Conservation (phyloP, 192 early-diverging fungal species). For the Backusella luteola region DNA sequence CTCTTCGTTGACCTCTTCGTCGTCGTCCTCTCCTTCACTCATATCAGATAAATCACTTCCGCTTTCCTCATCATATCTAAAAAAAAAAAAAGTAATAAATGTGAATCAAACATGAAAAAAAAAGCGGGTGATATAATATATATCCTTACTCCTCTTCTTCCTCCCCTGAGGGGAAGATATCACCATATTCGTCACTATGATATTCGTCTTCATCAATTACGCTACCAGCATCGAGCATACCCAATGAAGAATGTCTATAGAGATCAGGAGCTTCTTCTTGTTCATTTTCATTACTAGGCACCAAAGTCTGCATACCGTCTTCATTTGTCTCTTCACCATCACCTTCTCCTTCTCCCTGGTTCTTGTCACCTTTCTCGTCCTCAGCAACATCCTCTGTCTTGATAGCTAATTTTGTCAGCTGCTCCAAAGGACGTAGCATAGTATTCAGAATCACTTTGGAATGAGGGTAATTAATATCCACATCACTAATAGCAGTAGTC, state of each 20-base stretch:
- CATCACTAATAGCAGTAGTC: slow-evolving; percentile 75
- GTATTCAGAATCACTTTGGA: slow-evolving; percentile 70
- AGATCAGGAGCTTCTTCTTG: slow-evolving; percentile 62
- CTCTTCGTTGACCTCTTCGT: slow-evolving; percentile 59
- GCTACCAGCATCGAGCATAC: slow-evolving; percentile 73
- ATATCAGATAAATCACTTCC: slow-evolving; percentile 61
- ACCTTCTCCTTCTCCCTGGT: slow-evolving; percentile 50
- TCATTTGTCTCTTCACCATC: slow-evolving; percentile 48
- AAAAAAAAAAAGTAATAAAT: slow-evolving; percentile 51
- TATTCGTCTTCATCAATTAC: slow-evolving; percentile 64
- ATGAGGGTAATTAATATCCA: slow-evolving; percentile 90
- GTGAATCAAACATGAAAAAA: background rate
- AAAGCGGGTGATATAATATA: background rate
- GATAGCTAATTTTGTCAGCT: slow-evolving; percentile 85
- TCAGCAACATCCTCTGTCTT: slow-evolving; percentile 66
- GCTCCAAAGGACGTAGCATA: slow-evolving; percentile 87
- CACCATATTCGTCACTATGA: slow-evolving; percentile 57
- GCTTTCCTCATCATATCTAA: slow-evolving; percentile 72
- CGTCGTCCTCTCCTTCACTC: slow-evolving; percentile 52
- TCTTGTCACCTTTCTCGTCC: slow-evolving; percentile 49
- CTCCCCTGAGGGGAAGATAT: slow-evolving; percentile 32
- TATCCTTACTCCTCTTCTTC: slow-evolving; percentile 28
- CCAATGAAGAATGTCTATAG: slow-evolving; percentile 80
- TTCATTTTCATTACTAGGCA: slow-evolving; percentile 45
- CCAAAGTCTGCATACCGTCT: slow-evolving; percentile 31